Base-by-base conservation (phyloP, 2,329 filamentous ascomycete genomes). In the Penicillium janthinellum region DNA sequence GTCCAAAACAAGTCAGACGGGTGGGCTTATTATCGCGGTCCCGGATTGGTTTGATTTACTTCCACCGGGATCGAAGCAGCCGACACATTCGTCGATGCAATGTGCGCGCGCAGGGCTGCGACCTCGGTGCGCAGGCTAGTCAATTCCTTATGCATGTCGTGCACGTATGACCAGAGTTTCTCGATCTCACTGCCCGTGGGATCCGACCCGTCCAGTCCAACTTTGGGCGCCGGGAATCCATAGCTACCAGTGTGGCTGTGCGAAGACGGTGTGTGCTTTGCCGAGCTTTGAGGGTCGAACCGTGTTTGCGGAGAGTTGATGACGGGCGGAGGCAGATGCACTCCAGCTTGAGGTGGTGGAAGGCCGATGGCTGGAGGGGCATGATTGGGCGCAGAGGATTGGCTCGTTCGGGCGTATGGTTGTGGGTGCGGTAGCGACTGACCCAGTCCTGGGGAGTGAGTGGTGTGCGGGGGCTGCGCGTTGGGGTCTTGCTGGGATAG, bases 151-250 rank as follows among this genome's bases (percentile, higher is more conserved):
- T 80, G 77, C 48, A 81, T 71, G 41, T 71, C 76, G 37, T 73
- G 77, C 37, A 80, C 74, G 60, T 79, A 78, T 31, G 75, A 69
- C 78, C 78, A 81, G 3, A 81, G 63, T 44, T 77, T 76, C 44
- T 77, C 75, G 4, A 66, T 60, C 25, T 68, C 45, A 38, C 73
- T 73, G 52, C 63, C 63, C 5, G 62, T 56, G 56, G 64, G 61
- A 41, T 72, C 64, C 12, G 65, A 38, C 17, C 67, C 57, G n/a
- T 75, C 70, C 7, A 66, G 59, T 4, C 71, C 66, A 37, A 71
- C n/a, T 47, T 73, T 73, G 5, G 64, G 61, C 1, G 65, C 25
- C n/a, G 70, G 61, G 20, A 71, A 68, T 35, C 71, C 64, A 57
- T 77, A 71, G 39, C 66, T 77, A 58, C 70, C 73, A 6, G 75